These are phyloP conservation scores for Aegilops sharonensis DNA, from an alignment of 176 grass and related monocot species.

Conservation along the genomic window DNA sequence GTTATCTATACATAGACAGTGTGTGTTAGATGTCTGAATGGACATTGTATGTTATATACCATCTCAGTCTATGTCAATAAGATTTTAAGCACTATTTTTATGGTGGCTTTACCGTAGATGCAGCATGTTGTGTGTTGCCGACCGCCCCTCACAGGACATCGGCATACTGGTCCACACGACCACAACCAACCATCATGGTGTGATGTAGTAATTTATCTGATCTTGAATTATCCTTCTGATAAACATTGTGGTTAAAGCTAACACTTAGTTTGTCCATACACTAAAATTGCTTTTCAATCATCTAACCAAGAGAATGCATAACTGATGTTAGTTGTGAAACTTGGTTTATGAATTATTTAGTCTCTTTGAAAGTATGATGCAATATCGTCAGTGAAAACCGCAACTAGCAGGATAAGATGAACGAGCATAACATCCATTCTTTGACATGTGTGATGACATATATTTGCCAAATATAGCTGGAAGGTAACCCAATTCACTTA, in stretches of 20 bases:
- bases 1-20: no score
- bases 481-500: slow-evolving; percentile 36
- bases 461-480: slow-evolving; percentile 85
- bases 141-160: no score
- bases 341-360: no score
- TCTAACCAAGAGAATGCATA: slow-evolving; percentile 76
- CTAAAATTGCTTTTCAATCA: slow-evolving; percentile 26
- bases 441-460: slow-evolving; percentile 79
- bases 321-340: background rate
- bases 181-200: no score
- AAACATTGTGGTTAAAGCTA: slow-evolving; percentile 18
- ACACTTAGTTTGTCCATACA: no score
- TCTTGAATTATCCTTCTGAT: slow-evolving; percentile 56
- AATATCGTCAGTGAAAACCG: slow-evolving; percentile 59
- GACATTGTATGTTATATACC: no score
- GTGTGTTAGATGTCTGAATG: no score
- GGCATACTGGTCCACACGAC: no score
- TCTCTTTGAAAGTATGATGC: slow-evolving; percentile 67
- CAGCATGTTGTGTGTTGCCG: no score
- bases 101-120: no score
- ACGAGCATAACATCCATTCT: slow-evolving; percentile 74
- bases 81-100: no score
- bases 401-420: slow-evolving; percentile 80
- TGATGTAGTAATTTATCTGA: background rate
- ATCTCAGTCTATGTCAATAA: no score